phyloP scores from a whole-genome alignment of 371 early-diverging fungal genomes.

The Rhizopus delemar region DNA sequence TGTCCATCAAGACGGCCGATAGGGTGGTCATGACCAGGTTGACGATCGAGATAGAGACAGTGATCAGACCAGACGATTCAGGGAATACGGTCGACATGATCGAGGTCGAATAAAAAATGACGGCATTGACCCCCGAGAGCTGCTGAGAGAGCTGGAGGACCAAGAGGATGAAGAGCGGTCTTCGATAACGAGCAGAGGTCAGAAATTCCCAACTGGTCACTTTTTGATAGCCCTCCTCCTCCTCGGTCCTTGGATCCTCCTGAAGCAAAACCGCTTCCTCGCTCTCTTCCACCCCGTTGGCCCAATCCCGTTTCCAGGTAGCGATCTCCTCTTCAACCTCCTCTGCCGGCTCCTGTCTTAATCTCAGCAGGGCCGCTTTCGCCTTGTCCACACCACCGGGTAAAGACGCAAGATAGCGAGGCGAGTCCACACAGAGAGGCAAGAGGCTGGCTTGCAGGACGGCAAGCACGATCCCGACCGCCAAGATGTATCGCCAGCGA shows the following conservation, averaged over 20 bases:
- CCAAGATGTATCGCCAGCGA: conserved; percentile 69
- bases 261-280: no score
- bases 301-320: conserved; percentile 61
- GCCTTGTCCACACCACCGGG: conserved; percentile 58
- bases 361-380: conserved; percentile 52
- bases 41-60: conserved; percentile 74
- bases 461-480: conserved; percentile 59
- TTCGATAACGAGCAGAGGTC: conserved; percentile 51
- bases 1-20: conserved; percentile 78
- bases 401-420: conserved; percentile 62
- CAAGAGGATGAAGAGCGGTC: conserved; percentile 67
- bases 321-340: conserved; percentile 67
- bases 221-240: background rate
- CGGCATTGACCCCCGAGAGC: conserved; percentile 92
- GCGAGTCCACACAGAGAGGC: conserved; percentile 80
- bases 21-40: conserved; percentile 76
- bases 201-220: conserved; percentile 49
- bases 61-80: conserved; percentile 59
- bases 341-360: conserved; percentile 53
- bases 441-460: conserved; percentile 64
- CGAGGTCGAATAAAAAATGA: conserved; percentile 84
- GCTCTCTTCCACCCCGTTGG: no score
- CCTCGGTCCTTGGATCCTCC: background rate
- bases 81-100: conserved; percentile 73
- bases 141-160: conserved; percentile 81